phyloP scores from a whole-genome alignment of 441 rosid genomes.

The Jatropha podagrica region DNA sequence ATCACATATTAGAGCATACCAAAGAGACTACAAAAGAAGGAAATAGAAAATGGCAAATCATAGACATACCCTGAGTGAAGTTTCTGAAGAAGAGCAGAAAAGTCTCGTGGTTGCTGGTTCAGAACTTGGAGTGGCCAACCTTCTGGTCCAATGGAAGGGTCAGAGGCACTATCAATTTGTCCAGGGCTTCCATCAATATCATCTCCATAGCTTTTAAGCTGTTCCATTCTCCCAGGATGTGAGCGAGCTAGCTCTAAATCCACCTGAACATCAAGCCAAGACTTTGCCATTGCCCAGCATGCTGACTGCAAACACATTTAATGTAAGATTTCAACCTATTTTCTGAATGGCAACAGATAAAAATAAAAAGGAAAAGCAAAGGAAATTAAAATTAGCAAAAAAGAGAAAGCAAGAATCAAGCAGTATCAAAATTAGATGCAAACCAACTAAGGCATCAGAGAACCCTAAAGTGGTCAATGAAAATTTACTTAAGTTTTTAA shows the following conservation, averaged over 20 bases:
- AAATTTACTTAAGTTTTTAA: background rate
- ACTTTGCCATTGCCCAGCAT: conserved; percentile 99
- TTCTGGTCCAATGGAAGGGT: conserved; percentile 62
- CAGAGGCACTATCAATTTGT: conserved; percentile 43
- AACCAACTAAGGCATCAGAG: conserved; percentile 3
- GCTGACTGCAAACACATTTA: conserved; percentile 71
- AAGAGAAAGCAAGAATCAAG: background rate
- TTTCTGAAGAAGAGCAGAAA: conserved; percentile 92
- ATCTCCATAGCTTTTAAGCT: conserved; percentile 61
- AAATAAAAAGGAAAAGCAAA: background rate
- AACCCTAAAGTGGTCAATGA: background rate
- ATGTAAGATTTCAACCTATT: conserved; percentile 15
- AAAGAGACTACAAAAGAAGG: background rate
- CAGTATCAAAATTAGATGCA: background rate
- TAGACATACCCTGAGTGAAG: conserved; percentile 82
- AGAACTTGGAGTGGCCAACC: conserved; percentile 91
- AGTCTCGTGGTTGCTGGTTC: conserved; percentile 89
- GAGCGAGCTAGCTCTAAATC: conserved; percentile 77
- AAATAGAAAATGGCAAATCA: conserved; percentile 2
- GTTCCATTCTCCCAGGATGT: conserved; percentile 69
- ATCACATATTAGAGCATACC: conserved; percentile 20
- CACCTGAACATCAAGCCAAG: conserved; percentile 98
- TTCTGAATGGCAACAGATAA: background rate
- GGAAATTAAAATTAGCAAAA: background rate
- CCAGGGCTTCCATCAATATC: conserved; percentile 62